Evolutionary conservation across 129 eudicot genomes (phyloP).

Genomic region (Flaveria linearis): DNA sequence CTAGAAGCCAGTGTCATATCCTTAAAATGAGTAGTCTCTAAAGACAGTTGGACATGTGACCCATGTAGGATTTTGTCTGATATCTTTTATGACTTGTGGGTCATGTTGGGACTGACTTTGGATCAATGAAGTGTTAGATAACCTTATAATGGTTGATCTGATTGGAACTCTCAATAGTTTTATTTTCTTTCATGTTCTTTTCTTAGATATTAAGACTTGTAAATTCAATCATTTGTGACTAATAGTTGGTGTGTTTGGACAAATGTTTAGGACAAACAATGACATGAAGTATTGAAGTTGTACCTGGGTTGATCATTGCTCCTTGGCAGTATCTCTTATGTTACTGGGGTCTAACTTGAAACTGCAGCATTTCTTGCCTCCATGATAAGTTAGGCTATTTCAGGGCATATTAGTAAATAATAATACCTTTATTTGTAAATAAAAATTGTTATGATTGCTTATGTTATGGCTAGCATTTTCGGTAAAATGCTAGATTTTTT

Average conservation of each 20-base stretch:
- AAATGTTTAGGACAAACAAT: slow-evolving; percentile 37
- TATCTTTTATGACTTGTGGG: slow-evolving; percentile 19
- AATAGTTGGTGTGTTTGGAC: slow-evolving; percentile 14
- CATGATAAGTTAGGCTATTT: slow-evolving; percentile 30
- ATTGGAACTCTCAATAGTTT: neutral
- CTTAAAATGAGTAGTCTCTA: neutral
- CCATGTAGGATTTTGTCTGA: slow-evolving; percentile 10
- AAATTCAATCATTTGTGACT: slow-evolving; percentile 13
- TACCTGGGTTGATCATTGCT: slow-evolving; percentile 30
- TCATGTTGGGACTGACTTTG: slow-evolving; percentile 21
- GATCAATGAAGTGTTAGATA: slow-evolving; percentile 10
- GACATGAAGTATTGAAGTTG: slow-evolving; percentile 24
- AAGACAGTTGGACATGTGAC: slow-evolving; percentile 5
- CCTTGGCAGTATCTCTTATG: slow-evolving; percentile 39
- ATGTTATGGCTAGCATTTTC: slow-evolving; percentile 35
- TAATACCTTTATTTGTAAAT: slow-evolving; percentile 29
- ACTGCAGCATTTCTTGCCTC: slow-evolving; percentile 31
- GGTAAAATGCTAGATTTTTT: slow-evolving; percentile 24
- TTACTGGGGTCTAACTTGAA: slow-evolving; percentile 29
- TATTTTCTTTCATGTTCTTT: neutral
- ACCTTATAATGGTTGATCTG: slow-evolving; percentile 18
- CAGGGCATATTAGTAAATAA: slow-evolving; percentile 30
- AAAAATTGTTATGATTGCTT: slow-evolving; percentile 25
- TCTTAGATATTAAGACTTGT: slow-evolving; percentile 6
- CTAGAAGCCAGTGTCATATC: slow-evolving; percentile 5